Evolutionary conservation across 768 basidiomycete species (phyloP), one percentile per base, ranked within the genome.

Genomic region (Mycena pura): DNA sequence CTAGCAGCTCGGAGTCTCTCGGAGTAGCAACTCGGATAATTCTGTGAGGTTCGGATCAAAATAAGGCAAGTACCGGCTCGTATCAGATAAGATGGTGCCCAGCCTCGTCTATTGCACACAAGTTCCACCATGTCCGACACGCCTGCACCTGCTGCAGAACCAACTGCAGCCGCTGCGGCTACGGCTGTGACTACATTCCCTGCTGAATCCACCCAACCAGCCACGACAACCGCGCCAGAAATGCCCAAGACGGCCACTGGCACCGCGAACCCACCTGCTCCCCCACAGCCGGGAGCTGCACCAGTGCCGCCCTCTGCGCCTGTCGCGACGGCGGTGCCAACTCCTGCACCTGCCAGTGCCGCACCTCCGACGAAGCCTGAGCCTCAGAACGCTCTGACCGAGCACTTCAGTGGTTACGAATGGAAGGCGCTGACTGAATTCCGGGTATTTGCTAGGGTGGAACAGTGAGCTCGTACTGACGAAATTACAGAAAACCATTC

Each of bases 391-490:
- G 67, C 80, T 2, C 78, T 94, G 28, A 93, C 92, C 0, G 75
- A 81, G 70, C 80, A 81, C 69, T 94, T 93, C 72, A 90, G 86
- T 0, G 75, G 83, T 8, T 78, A 77, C n/a, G 92, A 94, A 72
- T 90, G 91, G 90, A 75, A 70, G 14, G 88, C 88, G 9, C 74
- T 94, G 65, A 83, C 83, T 63, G 82, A 84, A 64, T 87, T 94
- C 61, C 80, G 90, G 61, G 91, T 91, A 68, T 38, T 38, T 28
- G 3, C 44, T 13, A 54, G 25, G 21, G 27, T 29, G 19, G 10
- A 43, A 27, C 3, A 17, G 19, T 11, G 24, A 31, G 22, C 21
- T 46, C 0, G 46, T 29, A 58, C n/a, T 62, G n/a, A 55, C 32
- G 91, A 3, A 82, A 86, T 3, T 78, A 73, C 78, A 34, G 80